Base-by-base conservation (phyloP, 2,329 filamentous ascomycete genomes). In the Hypoxylon sp. region DNA sequence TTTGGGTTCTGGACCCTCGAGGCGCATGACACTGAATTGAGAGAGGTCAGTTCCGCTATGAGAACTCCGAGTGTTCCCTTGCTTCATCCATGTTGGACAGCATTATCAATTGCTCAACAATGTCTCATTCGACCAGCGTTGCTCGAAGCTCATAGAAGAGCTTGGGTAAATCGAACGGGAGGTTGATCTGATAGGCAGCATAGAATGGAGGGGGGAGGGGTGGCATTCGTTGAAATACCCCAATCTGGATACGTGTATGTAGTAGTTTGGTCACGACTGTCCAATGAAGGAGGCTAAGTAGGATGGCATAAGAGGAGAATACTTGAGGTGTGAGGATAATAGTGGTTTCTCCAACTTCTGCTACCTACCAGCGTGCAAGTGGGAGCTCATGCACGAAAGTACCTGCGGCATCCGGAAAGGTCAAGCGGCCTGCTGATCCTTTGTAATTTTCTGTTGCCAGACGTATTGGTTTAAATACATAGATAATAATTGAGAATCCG, bases 351-450 rank as follows among this genome's bases (percentile, higher is more conserved):
- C 67, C 67, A 66, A 68, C 21, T 63, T 65, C 41, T 63, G 38
- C 65, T 25, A 65, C 63, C 36, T 62, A 53, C 65, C 45, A 55
- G 56, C 48, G 43, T 36, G 45, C 59, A 28, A 65, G 28, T 63
- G 38, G 43, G 36, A 65, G 58, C 64, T 66, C 63, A 67, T 70
- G 69, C 56, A 46, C 10, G 59, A 63, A 68, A 73, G 71, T 71
- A 70, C 70, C 67, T 73, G 70, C 53, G 38, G 38, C 62, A 61
- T 71, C 65, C 68, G 58, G 64, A 73, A 73, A 61, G 61, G 71
- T 69, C 53, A 66, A 65, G 34, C 65, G 63, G 55, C 69, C 61
- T 68, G 71, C 70, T 72, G 72, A 73, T 70, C 70, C 58, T 58
- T 51, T 68, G 55, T 49, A 66, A 25, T 62, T 65, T 43, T 41